Evolutionary conservation across 768 basidiomycete species (phyloP).

Genomic region (Pisolithus orientalis): DNA sequence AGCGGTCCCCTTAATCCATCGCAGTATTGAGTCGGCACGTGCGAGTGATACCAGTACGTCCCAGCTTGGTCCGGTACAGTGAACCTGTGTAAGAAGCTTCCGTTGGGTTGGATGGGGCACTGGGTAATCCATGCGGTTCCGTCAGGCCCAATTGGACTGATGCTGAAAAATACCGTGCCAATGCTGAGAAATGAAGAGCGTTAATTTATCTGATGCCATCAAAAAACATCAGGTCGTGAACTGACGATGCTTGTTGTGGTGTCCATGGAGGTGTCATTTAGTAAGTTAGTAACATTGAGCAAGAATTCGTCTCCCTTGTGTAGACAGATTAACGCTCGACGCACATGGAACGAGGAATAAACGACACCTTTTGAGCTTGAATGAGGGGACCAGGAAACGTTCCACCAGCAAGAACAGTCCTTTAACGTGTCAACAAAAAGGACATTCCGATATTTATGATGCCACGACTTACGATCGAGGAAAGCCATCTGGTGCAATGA

Average conservation of each 20-base stretch:
- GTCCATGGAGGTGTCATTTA: conserved; percentile 19
- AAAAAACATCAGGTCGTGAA: not conserved
- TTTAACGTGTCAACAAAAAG: not conserved
- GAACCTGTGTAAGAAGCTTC: conserved; percentile 19
- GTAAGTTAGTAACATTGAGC: conserved; percentile 21
- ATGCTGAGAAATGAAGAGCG: conserved; percentile 29
- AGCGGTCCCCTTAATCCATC: conserved; percentile 24
- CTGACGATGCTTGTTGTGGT: conserved; percentile 20
- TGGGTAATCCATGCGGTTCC: conserved; percentile 33
- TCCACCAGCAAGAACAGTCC: too few relatives aligned
- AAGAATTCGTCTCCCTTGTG: conserved; percentile 6
- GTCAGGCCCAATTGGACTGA: conserved; percentile 38
- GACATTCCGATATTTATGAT: not conserved
- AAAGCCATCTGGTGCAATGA: conserved; percentile 36
- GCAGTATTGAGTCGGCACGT: conserved; percentile 33
- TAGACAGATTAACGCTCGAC: not conserved
- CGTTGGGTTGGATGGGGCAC: conserved; percentile 22
- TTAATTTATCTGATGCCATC: not conserved
- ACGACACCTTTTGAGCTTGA: too few relatives aligned
- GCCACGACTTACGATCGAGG: not conserved
- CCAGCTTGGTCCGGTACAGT: conserved; percentile 17
- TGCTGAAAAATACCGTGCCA: conserved; percentile 50
- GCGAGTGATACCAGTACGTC: conserved; percentile 32
- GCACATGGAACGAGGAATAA: not conserved
- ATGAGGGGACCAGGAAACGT: too few relatives aligned